Evolutionary conservation across 768 basidiomycete species (phyloP).

Genomic region (Xerocomellus chrysenteron): DNA sequence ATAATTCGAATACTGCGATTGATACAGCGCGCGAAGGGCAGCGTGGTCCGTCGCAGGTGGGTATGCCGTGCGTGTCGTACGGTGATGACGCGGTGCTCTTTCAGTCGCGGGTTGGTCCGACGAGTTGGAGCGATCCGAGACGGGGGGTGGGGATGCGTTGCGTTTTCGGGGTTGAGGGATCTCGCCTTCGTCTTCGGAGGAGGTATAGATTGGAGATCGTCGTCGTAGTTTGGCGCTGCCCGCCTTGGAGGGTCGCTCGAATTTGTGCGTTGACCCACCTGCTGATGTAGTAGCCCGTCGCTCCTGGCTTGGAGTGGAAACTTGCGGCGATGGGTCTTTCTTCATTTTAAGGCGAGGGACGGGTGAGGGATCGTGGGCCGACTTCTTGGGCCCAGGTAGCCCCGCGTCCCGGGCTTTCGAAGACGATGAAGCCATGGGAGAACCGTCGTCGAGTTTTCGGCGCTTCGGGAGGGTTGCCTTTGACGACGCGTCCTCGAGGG

Average conservation of each 20-base stretch:
- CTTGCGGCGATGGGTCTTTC: conserved; percentile 35
- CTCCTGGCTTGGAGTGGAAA: conserved; percentile 13
- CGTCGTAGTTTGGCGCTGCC: conserved; percentile 43
- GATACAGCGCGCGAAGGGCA: conserved; percentile 53
- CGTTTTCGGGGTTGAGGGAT: conserved; percentile 30
- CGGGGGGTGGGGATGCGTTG: conserved; percentile 28
- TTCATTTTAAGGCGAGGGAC: conserved; percentile 34
- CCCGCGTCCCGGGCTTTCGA: conserved; percentile 26
- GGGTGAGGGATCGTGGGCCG: conserved; percentile 25
- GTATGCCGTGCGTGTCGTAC: conserved; percentile 34
- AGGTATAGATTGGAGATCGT: conserved; percentile 62
- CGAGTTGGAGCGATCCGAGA: conserved; percentile 23
- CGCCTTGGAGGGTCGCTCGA: conserved; percentile 22
- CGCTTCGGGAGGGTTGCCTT: conserved; percentile 35
- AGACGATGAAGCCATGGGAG: conserved; percentile 14
- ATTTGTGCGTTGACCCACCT: conserved; percentile 9
- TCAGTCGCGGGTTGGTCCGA: conserved; percentile 19
- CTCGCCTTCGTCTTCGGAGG: conserved; percentile 61
- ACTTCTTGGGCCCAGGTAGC: conserved; percentile 36
- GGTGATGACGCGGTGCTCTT: conserved; percentile 20
- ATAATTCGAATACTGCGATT: conserved; percentile 51
- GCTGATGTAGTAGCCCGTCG: conserved; percentile 6
- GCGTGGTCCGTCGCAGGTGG: conserved; percentile 47
- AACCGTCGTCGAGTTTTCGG: conserved; percentile 42
- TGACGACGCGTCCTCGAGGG: conserved; percentile 20